These are phyloP conservation scores for Cyamopsis tetragonoloba DNA, from an alignment of 306 rosid genomes.

Conservation along the genomic window DNA sequence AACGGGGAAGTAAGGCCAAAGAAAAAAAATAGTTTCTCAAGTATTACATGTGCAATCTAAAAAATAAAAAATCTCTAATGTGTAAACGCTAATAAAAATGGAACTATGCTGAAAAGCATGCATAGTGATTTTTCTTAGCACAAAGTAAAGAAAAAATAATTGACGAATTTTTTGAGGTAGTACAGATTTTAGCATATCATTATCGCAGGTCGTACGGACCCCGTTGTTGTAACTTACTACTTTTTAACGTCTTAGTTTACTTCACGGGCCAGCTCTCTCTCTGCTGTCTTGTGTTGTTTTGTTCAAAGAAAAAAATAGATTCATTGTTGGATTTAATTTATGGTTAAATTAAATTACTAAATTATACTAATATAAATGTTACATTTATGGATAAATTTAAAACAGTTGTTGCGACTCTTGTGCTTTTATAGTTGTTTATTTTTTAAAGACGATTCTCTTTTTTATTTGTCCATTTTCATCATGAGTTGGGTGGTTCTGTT, in stretches of 20 bases:
- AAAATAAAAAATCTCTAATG: no score
- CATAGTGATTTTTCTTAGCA: not conserved
- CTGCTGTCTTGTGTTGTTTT: not conserved
- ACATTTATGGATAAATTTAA: not conserved
- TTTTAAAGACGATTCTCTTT: constrained; percentile 9
- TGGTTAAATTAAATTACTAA: not conserved
- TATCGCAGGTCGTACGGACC: not conserved
- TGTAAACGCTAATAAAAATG: no score
- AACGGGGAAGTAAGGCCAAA: no score
- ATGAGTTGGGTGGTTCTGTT: constrained; percentile 39
- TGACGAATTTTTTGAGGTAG: not conserved
- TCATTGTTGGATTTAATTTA: not conserved
- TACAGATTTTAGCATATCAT: not conserved
- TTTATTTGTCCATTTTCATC: constrained; percentile 48
- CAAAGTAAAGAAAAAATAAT: not conserved
- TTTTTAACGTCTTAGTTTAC: not conserved
- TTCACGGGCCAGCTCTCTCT: constrained; percentile 11
- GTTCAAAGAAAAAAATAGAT: not conserved
- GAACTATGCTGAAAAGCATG: no score
- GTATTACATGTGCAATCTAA: no score
- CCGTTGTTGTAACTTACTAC: not conserved
- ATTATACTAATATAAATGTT: not conserved
- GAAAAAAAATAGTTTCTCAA: no score
- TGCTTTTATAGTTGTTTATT: no score
- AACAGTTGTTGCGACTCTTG: not conserved